These are phyloP conservation scores for Zalaria sp. DNA, from an alignment of 2,329 filamentous ascomycete genomes.

Conservation along the genomic window DNA sequence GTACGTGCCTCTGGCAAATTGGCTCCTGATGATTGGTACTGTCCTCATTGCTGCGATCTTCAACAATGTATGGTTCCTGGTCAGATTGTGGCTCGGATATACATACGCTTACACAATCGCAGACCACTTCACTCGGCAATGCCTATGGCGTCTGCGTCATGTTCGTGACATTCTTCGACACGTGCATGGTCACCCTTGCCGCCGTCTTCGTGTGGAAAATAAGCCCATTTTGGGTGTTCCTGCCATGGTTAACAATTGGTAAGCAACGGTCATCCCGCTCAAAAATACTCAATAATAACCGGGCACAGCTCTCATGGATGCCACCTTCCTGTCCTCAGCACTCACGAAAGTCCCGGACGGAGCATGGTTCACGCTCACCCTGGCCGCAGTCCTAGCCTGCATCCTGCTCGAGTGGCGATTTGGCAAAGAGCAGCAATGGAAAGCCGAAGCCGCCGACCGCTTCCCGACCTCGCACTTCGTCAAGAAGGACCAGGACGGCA, in stretches of 20 bases:
- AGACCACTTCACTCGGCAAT: constrained; percentile 55
- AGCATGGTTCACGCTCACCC: constrained; percentile 62
- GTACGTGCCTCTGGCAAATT: constrained; percentile 64
- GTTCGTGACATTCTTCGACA: constrained; percentile 65
- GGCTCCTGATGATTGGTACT: constrained; percentile 62
- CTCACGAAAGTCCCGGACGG: constrained; percentile 61
- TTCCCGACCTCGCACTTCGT: constrained; percentile 36
- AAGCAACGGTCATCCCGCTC: too few species aligned
- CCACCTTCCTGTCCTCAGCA: constrained; percentile 54
- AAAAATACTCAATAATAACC: too few species aligned
- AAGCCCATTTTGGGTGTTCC: constrained; percentile 43
- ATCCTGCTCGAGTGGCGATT: constrained; percentile 66
- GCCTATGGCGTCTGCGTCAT: constrained; percentile 72
- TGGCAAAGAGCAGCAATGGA: constrained; percentile 67
- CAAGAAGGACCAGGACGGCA: constrained; percentile 2
- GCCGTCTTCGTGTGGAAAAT: constrained; percentile 60
- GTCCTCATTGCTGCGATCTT: constrained; percentile 63
- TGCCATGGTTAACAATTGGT: constrained; percentile 31
- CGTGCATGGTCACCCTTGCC: constrained; percentile 57
- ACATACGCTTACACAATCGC: constrained; percentile 7
- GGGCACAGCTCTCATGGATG: constrained; percentile 35
- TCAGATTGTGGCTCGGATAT: too few species aligned
- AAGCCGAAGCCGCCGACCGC: constrained; percentile 49
- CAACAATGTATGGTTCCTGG: constrained; percentile 40
- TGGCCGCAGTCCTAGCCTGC: constrained; percentile 46